A percentile compares a stretch with the other conserved stretches of the same genome.
Evolutionary conservation across 2,329 filamentous ascomycete genomes (phyloP).

Genomic region (Pseudonectria foliicola): DNA sequence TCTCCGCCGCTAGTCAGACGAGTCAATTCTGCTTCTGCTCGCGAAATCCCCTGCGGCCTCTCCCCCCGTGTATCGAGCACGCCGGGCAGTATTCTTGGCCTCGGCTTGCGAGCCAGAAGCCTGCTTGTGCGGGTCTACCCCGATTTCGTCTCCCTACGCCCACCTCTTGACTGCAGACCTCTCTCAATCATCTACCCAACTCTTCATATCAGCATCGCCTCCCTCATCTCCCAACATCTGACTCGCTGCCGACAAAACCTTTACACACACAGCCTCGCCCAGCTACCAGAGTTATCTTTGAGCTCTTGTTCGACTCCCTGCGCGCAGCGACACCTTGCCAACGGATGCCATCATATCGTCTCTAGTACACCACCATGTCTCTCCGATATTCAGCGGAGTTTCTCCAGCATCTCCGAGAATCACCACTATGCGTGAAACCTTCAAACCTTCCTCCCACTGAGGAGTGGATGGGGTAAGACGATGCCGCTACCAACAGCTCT

Average conservation of each 20-base stretch:
- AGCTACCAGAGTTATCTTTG: too few relatives aligned
- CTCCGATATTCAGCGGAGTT: conserved; percentile 69
- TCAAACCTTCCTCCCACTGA: conserved; percentile 72
- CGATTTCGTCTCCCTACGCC: neutral
- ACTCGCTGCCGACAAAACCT: neutral
- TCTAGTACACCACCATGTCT: conserved; percentile 36
- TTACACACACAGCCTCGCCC: neutral
- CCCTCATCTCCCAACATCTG: neutral
- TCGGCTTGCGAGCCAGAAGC: too few relatives aligned
- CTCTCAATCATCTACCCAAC: too few relatives aligned
- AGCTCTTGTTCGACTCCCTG: too few relatives aligned
- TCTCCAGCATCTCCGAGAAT: conserved; percentile 68
- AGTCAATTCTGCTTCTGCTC: too few relatives aligned
- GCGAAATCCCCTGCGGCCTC: too few relatives aligned
- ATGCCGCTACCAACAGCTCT: conserved; percentile 4
- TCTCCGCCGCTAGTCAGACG: too few relatives aligned
- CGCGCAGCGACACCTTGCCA: conserved; percentile 15
- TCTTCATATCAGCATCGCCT: neutral
- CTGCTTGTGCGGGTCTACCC: too few relatives aligned
- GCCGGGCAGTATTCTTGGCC: too few relatives aligned
- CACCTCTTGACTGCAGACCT: too few relatives aligned
- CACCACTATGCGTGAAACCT: conserved; percentile 77
- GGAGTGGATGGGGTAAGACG: conserved; percentile 89
- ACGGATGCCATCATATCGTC: conserved; percentile 32
- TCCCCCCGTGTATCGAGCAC: too few relatives aligned